Percentiles rank a stretch among this genome's conserved stretches.
Conservation (phyloP, 352 stramenopile genomes). For the Pythium periplocum region DNA sequence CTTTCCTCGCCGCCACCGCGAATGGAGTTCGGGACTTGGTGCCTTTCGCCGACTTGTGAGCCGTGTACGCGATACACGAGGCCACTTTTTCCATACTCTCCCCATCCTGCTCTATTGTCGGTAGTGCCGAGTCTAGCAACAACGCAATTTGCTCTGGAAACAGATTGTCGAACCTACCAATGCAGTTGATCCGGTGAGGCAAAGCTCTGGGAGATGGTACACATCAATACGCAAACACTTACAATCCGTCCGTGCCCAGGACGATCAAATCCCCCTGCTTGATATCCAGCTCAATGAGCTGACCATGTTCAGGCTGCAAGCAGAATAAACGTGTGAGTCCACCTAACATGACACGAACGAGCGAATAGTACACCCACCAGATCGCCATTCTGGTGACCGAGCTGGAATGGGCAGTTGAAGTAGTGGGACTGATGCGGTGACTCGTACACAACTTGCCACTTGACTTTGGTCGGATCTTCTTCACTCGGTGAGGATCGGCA, state of each 20-base stretch:
- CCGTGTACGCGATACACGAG: slow-evolving; percentile 72
- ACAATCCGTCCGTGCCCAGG: slow-evolving; percentile 92
- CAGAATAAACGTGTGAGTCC: slow-evolving; percentile 7
- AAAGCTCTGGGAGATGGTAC: neutral
- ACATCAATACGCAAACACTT: slow-evolving; percentile 13
- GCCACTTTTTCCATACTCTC: slow-evolving; percentile 75
- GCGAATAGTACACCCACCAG: slow-evolving; percentile 28
- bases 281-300: slow-evolving; percentile 81
- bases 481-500: slow-evolving; percentile 62
- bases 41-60: slow-evolving; percentile 70
- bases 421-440: slow-evolving; percentile 93
- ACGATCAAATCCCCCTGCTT: slow-evolving; percentile 90
- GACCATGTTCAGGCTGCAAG: slow-evolving; percentile 83
- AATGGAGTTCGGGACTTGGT: slow-evolving; percentile 78
- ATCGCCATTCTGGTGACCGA: slow-evolving; percentile 89
- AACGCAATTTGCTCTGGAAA: slow-evolving; percentile 78
- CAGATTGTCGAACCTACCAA: slow-evolving; percentile 93
- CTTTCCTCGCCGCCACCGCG: slow-evolving; percentile 53
- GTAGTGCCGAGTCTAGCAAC: slow-evolving; percentile 62
- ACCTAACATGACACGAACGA: neutral
- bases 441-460: slow-evolving; percentile 83
- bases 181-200: no score
- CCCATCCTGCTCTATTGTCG: slow-evolving; percentile 39
- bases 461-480: slow-evolving; percentile 15
- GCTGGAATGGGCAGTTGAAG: slow-evolving; percentile 96